Base-by-base conservation (phyloP, 192 early-diverging fungal species). In the Helicostylum pulchrum region DNA sequence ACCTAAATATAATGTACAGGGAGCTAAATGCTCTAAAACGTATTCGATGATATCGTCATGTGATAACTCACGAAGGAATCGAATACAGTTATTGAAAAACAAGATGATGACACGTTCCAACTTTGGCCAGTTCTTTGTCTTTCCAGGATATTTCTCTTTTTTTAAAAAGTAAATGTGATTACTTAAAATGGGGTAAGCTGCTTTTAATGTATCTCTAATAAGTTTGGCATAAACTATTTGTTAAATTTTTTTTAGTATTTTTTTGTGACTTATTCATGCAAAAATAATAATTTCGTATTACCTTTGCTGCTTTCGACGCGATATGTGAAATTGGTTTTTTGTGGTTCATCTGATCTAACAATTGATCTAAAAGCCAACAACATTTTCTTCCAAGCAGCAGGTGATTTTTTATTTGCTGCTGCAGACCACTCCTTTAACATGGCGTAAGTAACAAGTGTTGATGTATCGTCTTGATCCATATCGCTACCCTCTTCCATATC, bases 281-380 rank as follows among this genome's bases (percentile, higher is more conserved):
- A 20, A n/a, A n/a, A n/a, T n/a, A n/a, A n/a, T n/a, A n/a, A 17
- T 12, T 34, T 32, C 19, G 8, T 21, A 54, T 64, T 71, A 76
- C 77, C 73, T 31, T 70, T 64, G 12, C 76, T 70, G 63, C 65
- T 85, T 69, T 87, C 85, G 63, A 96, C 84, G 64, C 83, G 87
- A 80, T 90, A 94, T 3, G 83, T 66, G 45, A 74, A 78, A 3
- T 71, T 60, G 11, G n/a, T 39, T 49, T 75, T 64, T 1, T 65
- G 64, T 49, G 77, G 72, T 23, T 77, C 77, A 43, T 84, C 83
- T 67, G 88, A 77, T 17, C 86, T 82, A 39, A 88, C 84, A n/a
- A 87, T 87, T 2, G 90, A 86, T 72, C 90, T 87, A 74, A 96
- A 91, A 4, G 94, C 94, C 20, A 94, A 72, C 46, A 99, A 71